Base-by-base conservation (phyloP, 1,284 basidiomycete genomes). In the Puccinia coronata region DNA sequence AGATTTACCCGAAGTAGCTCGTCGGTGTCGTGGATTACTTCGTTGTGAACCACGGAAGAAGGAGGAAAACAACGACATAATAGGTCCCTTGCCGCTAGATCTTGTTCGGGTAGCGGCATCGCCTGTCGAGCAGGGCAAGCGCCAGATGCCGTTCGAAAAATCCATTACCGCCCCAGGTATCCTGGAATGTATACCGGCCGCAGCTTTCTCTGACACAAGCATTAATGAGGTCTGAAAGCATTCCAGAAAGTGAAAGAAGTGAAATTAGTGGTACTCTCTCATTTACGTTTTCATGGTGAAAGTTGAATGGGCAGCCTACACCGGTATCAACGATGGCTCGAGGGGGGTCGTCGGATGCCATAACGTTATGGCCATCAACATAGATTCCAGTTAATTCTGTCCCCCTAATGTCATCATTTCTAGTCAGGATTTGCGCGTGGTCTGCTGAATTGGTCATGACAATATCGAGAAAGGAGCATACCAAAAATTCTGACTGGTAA, bases 301-400 rank as follows among this genome's bases (percentile, higher is more conserved):
- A 39, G 31, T n/a, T 23, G 25, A 6, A 28, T 0, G 53, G 47
- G 31, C 18, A 23, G 53, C 78, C 20, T 72, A 80, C 78, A 34
- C 78, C 78, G 34, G 78, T 80, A 47, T 80, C 78, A 72, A 80
- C 55, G 16, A 80, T 80, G 31, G 78, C 78, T 61, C 78, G 78
- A 39, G 78, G 78, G 3, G 78, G 69, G 41, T 80, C 67, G 28
- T 51, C 28, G 34, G 51, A 31, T 18, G 25, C 67, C 67, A 80
- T 71, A 28, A 72, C 69, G 28, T 80, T 80, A 5, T 20, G 25
- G n/a, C 69, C 78, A 14, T 80, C 39, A n/a, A 80, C 47, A 59
- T 36, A 80, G 23, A 80, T 63, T 23, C 67, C 78, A 2, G 67
- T 59, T 12, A 80, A 18, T 11, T 72, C 78, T 14, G 57, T 47